Base-by-base conservation (phyloP, 257 asterid genomes). In the Coffea canephora region DNA sequence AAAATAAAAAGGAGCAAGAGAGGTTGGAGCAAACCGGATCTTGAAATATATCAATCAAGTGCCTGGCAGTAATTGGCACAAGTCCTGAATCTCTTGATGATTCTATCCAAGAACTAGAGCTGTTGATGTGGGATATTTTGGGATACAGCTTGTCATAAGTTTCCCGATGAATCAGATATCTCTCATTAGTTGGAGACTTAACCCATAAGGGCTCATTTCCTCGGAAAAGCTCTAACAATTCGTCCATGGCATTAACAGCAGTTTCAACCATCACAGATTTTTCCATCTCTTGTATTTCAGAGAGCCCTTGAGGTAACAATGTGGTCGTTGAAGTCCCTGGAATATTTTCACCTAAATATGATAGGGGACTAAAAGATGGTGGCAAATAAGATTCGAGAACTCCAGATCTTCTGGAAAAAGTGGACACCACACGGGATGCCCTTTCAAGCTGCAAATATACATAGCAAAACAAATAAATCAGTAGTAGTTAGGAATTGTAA, bases 41-140 rank as follows among this genome's bases (percentile, higher is more conserved):
- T 52, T 83, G 81, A 83, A 91, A 86, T 84, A 87, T 94, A 49
- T 91, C 84, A 13, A 88, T 71, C 76, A 94, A 81, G 48, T 93
- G 82, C 45, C 25, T 73, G 23, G 90, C 87, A 79, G 85, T 54
- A 88, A 90, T 85, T 73, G 87, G 78, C 59, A 94, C 95, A 87
- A 86, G 84, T 16, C 87, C 91, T 15, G 89, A 87, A 62, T 89
- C 90, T 79, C 85, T 91, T 0, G 97, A 91, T 14, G 98, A 94
- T 85, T 94, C 97, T 36, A 80, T 82, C 73, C 96, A 83, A 76
- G 91, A 85, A 73, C 81, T 86, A 49, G 86, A 55, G 18, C 80
- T 78, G 68, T 76, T 90, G 25, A 84, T 61, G 74, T 78, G 84
- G 77, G 71, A 76, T 39, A 75, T 25, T 80, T 86, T 86, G 50